phyloP scores from a whole-genome alignment of 805 yeast species.

The Cyberlindnera misumaiensis region DNA sequence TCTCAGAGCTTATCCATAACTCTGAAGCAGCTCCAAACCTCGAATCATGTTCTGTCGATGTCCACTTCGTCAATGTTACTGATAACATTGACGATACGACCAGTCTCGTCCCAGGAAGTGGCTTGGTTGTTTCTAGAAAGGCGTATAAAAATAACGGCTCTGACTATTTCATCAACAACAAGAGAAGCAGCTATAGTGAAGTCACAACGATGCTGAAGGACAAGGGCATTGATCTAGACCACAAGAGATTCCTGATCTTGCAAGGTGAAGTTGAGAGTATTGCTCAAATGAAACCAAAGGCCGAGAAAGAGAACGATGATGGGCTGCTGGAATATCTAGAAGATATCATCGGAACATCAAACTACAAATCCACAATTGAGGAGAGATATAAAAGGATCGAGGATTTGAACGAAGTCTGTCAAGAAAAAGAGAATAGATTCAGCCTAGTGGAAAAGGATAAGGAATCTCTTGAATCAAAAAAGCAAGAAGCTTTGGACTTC shows the following conservation, averaged over 20 bases:
- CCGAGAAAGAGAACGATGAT: slow-evolving; percentile 86
- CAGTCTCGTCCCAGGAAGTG: slow-evolving; percentile 40
- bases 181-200: slow-evolving; percentile 63
- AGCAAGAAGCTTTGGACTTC: slow-evolving; percentile 62
- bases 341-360: slow-evolving; percentile 92
- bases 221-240: slow-evolving; percentile 90
- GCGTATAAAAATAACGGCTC: slow-evolving; percentile 76
- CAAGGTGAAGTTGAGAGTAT: slow-evolving; percentile 99
- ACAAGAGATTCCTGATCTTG: slow-evolving; percentile 85
- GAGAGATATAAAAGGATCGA: slow-evolving; percentile 54
- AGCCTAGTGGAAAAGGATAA: slow-evolving; percentile 76
- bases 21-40: slow-evolving; percentile 67
- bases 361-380: slow-evolving; percentile 74
- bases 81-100: slow-evolving; percentile 48
- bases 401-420: slow-evolving; percentile 69
- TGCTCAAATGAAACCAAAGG: slow-evolving; percentile 98
- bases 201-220: slow-evolving; percentile 69
- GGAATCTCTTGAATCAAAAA: slow-evolving; percentile 50
- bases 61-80: slow-evolving; percentile 71
- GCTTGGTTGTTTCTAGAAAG: slow-evolving; percentile 67
- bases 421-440: slow-evolving; percentile 74
- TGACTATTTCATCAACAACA: slow-evolving; percentile 67
- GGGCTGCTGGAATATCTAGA: slow-evolving; percentile 92
- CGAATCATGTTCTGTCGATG: slow-evolving; percentile 81
- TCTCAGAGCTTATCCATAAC: slow-evolving; percentile 89